These are phyloP conservation scores for Auricularia sp. DNA, from an alignment of 768 basidiomycete species.

Conservation along the genomic window DNA sequence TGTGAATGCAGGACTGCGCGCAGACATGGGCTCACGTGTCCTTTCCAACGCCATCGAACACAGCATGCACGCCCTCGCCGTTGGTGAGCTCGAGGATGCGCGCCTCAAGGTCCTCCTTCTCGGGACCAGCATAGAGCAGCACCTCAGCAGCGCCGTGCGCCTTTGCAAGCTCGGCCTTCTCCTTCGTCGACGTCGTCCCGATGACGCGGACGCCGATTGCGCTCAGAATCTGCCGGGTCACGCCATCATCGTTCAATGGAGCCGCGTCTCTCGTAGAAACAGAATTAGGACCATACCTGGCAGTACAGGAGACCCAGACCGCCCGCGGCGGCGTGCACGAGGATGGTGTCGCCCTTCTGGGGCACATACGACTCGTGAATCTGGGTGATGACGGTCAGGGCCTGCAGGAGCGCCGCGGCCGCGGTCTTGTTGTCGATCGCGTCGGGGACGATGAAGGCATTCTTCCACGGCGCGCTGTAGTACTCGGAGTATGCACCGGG, in stretches of 20 bases:
- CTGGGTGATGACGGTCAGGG: conserved; percentile 57
- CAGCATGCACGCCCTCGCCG: conserved; percentile 73
- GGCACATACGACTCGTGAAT: conserved; percentile 80
- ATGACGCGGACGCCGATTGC: conserved; percentile 79
- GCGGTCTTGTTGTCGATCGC: conserved; percentile 49
- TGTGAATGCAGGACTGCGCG: conserved; percentile 5
- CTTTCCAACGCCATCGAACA: conserved; percentile 95
- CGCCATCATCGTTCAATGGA: conserved; percentile 25
- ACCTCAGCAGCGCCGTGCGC: conserved; percentile 79
- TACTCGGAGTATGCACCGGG: conserved; percentile 56
- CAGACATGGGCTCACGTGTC: conserved; percentile 57
- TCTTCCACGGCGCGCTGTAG: conserved; percentile 52
- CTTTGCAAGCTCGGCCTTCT: conserved; percentile 75
- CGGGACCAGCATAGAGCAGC: conserved; percentile 51
- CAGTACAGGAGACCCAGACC: conserved; percentile 51
- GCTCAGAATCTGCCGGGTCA: conserved; percentile 60
- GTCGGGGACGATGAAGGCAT: conserved; percentile 56
- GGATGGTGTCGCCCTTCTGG: conserved; percentile 65
- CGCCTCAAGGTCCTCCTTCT: conserved; percentile 59
- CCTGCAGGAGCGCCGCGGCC: conserved; percentile 63
- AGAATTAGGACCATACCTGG: conserved; percentile 19
- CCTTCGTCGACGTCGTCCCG: conserved; percentile 78
- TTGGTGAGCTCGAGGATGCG: conserved; percentile 66
- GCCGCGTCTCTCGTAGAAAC: not conserved
- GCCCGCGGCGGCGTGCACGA: conserved; percentile 88